Evolutionary conservation across 768 basidiomycete species (phyloP), one percentile per base, ranked within the genome.

Genomic region (Obba rivulosa): DNA sequence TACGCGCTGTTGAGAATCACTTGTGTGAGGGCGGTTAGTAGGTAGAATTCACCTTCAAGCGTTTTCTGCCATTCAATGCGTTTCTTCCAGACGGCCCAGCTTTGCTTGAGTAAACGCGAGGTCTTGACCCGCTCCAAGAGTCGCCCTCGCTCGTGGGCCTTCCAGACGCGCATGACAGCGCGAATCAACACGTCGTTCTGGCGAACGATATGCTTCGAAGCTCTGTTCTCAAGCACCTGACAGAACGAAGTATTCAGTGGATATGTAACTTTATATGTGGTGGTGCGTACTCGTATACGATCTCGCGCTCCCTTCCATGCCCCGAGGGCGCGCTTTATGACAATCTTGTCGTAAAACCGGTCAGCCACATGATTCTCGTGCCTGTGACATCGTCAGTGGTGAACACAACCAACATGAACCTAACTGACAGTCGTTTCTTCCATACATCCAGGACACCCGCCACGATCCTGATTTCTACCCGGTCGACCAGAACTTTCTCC

Each of bases 91-190:
- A 70, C 58, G 16, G 59, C 57, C 74, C 78, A 80, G 1, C 68
- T 64, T 36, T 64, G 63, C 54, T 72, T 76, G 39, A 77, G 45
- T 8, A 81, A 55, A 28, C 79, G 72, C 17, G 69, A 52, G 4
- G 66, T 62, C 45, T 69, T 74, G 31, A 81, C 77, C 40, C 76
- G 72, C 48, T 77, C 77, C 10, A 87, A 69, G 23, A 81, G 69
- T 43, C 64, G 69, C 24, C 81, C 82, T 8, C 81, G 76, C 56
- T 84, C 83, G 34, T 76, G 77, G 18, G 85, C 81, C 55, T 76
- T 83, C 85, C 85, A 85, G 3, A 86, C 75, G 41, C 80, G 71
- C 56, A 73, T 64, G 40, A 83, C 67, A 23, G 80, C 84, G 39
- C 76, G 74, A 24, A 86, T 50, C 18, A 85, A 70, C 13, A 81